Evolutionary conservation across 805 yeast species (phyloP).

Genomic region (Candida stauntonica): DNA sequence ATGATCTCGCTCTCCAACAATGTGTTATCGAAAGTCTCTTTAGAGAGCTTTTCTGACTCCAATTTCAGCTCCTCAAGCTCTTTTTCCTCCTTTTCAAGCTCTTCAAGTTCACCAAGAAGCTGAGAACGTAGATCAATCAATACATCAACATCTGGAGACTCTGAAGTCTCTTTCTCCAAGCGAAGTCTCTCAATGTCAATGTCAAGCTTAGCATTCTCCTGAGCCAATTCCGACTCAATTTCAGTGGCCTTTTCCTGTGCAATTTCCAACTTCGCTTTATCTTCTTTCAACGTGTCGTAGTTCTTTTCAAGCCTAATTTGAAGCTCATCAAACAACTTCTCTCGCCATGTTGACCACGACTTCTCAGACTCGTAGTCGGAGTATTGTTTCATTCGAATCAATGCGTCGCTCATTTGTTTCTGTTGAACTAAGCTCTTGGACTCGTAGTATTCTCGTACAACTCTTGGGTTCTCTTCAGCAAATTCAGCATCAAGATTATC

Average conservation of each 20-base stretch:
- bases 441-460: slow-evolving; percentile 26
- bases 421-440: slow-evolving; percentile 16
- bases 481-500: slow-evolving; percentile 25
- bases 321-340: slow-evolving; percentile 23
- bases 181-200: slow-evolving; percentile 1
- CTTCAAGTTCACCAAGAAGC: slow-evolving; percentile 9
- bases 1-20: slow-evolving; percentile 18
- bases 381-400: slow-evolving; percentile 24
- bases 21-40: slow-evolving; percentile 15
- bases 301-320: slow-evolving; percentile 17
- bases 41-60: slow-evolving; percentile 10
- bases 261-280: slow-evolving; percentile 1
- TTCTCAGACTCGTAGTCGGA: slow-evolving; percentile 26
- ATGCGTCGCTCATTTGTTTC: slow-evolving; percentile 23
- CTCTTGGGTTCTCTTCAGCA: slow-evolving; percentile 24
- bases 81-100: slow-evolving; percentile 5
- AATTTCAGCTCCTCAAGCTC: slow-evolving; percentile 2
- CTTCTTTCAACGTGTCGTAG: slow-evolving; percentile 10
- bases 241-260: slow-evolving; percentile 6
- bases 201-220: slow-evolving; percentile 1
- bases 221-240: slow-evolving; percentile 3
- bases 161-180: slow-evolving; percentile 8
- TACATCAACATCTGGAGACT: slow-evolving; percentile 17
- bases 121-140: slow-evolving; percentile 11
- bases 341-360: slow-evolving; percentile 26